Evolutionary conservation across 2,329 filamentous ascomycete species (phyloP).

Genomic region (Macrophomina phaseolina): DNA sequence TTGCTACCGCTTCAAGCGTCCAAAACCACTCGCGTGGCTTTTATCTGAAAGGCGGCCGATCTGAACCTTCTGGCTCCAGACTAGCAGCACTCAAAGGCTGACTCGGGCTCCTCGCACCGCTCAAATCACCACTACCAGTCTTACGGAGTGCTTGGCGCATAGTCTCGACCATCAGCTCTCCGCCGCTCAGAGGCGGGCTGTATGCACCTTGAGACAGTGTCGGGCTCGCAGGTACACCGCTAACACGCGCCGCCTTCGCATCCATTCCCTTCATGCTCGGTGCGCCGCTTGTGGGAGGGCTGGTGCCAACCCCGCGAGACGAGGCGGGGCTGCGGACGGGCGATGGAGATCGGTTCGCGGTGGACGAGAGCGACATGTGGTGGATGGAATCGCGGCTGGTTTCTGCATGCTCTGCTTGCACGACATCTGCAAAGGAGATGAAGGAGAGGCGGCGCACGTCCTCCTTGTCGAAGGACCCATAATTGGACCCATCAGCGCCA

Average conservation of each 20-base stretch:
- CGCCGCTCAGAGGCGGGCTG: conserved; percentile 60
- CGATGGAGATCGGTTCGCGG: conserved; percentile 71
- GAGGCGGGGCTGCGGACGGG: conserved; percentile 81
- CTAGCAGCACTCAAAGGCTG: conserved; percentile 48
- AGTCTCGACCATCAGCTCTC: conserved; percentile 87
- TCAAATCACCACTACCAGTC: conserved; percentile 82
- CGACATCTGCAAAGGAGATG: conserved; percentile 95
- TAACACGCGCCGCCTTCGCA: conserved; percentile 53
- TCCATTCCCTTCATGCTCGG: conserved; percentile 77
- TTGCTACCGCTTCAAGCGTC: neutral
- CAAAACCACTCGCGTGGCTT: neutral
- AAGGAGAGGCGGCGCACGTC: conserved; percentile 88
- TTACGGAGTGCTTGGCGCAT: conserved; percentile 88
- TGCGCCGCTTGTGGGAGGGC: conserved; percentile 77
- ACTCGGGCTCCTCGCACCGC: conserved; percentile 47
- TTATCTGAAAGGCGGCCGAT: conserved; percentile 38
- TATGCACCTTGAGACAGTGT: conserved; percentile 53
- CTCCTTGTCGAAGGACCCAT: conserved; percentile 75
- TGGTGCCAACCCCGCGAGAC: conserved; percentile 70
- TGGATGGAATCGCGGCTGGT: conserved; percentile 73
- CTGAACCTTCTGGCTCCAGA: conserved; percentile 43
- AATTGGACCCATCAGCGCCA: conserved; percentile 71
- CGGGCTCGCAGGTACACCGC: conserved; percentile 62
- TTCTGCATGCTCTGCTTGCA: conserved; percentile 79
- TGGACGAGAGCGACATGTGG: conserved; percentile 70